A percentile compares a stretch with the other conserved stretches of the same genome.
These are phyloP conservation scores for Saraca asoca DNA, from an alignment of 331 rosid genomes.

Conservation along the genomic window DNA sequence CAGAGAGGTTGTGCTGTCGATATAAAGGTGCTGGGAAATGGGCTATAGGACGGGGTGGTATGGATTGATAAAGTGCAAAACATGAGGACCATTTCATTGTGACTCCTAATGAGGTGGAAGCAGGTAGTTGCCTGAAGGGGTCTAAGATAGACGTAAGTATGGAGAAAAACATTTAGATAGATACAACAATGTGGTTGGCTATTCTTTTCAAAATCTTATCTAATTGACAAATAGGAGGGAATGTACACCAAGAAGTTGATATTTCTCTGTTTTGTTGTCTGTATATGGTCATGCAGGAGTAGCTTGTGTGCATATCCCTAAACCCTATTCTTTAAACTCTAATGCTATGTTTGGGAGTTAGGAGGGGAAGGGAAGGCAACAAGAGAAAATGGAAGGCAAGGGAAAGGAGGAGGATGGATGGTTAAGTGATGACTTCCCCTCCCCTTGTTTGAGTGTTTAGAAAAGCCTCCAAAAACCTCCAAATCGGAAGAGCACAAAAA, in stretches of 20 bases:
- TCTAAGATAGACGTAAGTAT: conserved; percentile 48
- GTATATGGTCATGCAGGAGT: conserved; percentile 37
- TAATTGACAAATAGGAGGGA: conserved; percentile 50
- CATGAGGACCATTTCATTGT: conserved; percentile 35
- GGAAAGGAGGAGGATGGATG: no score
- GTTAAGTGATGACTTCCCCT: no score
- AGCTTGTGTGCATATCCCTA: conserved; percentile 9
- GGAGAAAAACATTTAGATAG: conserved; percentile 83
- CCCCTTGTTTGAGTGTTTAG: no score
- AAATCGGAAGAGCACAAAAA: no score
- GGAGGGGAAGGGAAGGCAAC: no score
- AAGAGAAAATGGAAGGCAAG: no score
- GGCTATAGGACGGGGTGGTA: conserved; percentile 28
- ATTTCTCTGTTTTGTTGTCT: conserved; percentile 41
- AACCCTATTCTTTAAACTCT: no score
- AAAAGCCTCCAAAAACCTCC: no score
- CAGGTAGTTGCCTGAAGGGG: conserved; percentile 55
- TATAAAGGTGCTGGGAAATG: conserved; percentile 41
- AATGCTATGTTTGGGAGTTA: no score
- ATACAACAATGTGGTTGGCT: conserved; percentile 79
- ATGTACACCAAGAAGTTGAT: conserved; percentile 39
- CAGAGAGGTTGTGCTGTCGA: conserved; percentile 39
- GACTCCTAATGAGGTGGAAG: conserved; percentile 54
- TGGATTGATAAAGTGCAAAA: conserved; percentile 43
- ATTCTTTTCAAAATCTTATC: conserved; percentile 81